Evolutionary conservation across 495 filamentous ascomycete genomes (phyloP).

Genomic region (Pseudomonodictys pantanalensis): DNA sequence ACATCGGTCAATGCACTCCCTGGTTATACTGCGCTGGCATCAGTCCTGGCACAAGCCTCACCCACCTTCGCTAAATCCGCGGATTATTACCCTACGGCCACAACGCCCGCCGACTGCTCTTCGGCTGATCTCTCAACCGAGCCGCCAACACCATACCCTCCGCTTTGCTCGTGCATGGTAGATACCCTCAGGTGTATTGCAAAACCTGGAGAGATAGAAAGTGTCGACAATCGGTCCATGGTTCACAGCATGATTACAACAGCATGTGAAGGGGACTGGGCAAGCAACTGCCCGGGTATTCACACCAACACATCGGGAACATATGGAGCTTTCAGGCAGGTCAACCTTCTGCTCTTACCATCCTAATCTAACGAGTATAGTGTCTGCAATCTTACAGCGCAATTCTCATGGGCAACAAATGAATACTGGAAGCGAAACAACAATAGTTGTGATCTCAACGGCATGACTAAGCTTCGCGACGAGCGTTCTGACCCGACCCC

Average conservation of each 20-base stretch:
- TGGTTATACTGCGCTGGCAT: neutral
- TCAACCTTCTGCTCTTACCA: neutral
- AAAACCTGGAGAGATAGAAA: neutral
- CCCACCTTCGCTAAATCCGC: neutral
- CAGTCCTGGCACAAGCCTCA: neutral
- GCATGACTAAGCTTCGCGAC: neutral
- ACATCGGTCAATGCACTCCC: neutral
- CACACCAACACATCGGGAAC: neutral
- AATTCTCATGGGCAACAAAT: neutral
- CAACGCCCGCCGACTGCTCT: neutral
- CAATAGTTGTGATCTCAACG: neutral
- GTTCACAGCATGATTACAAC: neutral
- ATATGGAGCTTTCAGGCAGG: conserved; percentile 8
- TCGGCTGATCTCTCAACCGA: neutral
- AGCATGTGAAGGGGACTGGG: neutral
- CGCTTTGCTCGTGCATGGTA: conserved; percentile 1
- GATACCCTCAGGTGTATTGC: neutral
- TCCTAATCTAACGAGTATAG: neutral
- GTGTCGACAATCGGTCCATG: neutral
- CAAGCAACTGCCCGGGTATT: neutral
- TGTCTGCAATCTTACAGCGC: neutral
- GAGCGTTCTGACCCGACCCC: neutral
- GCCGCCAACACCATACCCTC: neutral
- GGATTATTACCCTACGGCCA: neutral
- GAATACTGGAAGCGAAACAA: neutral